A percentile compares a stretch with the other conserved stretches of the same genome.
Evolutionary conservation across 192 early-diverging fungal species (phyloP).

Genomic region (Gorgonomyces haynaldii): DNA sequence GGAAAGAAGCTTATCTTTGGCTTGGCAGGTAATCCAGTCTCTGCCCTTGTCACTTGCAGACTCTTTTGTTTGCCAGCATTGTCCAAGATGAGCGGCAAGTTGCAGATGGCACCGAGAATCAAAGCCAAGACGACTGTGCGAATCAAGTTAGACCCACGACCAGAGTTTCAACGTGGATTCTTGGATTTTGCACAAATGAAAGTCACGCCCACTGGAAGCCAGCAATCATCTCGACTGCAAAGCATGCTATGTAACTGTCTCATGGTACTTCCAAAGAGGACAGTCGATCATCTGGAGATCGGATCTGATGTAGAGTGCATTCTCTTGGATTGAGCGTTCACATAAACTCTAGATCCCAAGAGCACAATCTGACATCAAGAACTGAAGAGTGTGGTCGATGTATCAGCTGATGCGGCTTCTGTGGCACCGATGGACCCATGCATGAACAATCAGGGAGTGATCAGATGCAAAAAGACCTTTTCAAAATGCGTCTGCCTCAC

Average conservation of each 20-base stretch:
- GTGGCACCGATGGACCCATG: too few species aligned
- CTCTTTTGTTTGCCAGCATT: conserved; percentile 82
- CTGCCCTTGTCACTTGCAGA: conserved; percentile 75
- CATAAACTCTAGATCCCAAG: too few species aligned
- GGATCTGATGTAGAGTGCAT: too few species aligned
- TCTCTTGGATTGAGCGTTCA: too few species aligned
- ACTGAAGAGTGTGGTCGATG: too few species aligned
- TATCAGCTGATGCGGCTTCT: too few species aligned
- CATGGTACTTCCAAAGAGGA: conserved; percentile 17
- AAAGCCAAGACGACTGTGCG: conserved; percentile 36
- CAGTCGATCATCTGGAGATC: conserved; percentile 5
- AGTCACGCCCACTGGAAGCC: conserved; percentile 12
- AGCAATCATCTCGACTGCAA: too few species aligned
- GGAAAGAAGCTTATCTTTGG: conserved; percentile 61
- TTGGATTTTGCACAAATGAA: conserved; percentile 6
- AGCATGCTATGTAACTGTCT: too few species aligned
- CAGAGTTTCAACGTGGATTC: conserved; percentile 54
- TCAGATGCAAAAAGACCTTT: too few species aligned
- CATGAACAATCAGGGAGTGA: too few species aligned
- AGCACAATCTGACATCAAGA: too few species aligned
- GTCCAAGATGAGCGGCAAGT: conserved; percentile 62
- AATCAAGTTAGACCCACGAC: conserved; percentile 49
- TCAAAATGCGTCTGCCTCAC: too few species aligned
- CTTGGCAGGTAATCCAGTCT: conserved; percentile 91
- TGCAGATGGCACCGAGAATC: conserved; percentile 38